Evolutionary conservation across 2,329 filamentous ascomycete genomes (phyloP).

Genomic region (Triangularia verruculosa): DNA sequence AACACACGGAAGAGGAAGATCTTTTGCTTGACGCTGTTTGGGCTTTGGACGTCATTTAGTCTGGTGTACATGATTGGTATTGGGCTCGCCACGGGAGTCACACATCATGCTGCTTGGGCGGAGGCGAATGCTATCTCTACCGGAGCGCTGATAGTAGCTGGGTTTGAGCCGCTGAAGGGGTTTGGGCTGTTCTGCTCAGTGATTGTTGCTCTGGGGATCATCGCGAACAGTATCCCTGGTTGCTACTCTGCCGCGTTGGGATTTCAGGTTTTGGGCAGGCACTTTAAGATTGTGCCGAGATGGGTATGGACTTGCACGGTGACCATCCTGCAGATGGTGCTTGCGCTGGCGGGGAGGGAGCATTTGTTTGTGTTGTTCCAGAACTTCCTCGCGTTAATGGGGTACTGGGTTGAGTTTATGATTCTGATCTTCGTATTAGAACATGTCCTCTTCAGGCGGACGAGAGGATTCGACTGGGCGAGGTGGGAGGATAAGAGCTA

Average conservation of each 20-base stretch:
- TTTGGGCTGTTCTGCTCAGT: constrained; percentile 68
- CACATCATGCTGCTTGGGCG: constrained; percentile 50
- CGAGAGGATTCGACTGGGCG: constrained; percentile 48
- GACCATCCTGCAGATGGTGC: constrained; percentile 61
- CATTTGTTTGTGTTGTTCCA: constrained; percentile 63
- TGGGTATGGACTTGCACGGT: constrained; percentile 63
- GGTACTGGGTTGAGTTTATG: constrained; percentile 67
- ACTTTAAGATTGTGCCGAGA: constrained; percentile 56
- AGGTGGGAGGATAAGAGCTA: constrained; percentile 8
- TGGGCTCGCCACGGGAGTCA: constrained; percentile 58
- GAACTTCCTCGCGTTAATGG: constrained; percentile 68
- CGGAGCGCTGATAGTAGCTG: constrained; percentile 63
- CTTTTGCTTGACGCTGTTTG: constrained; percentile 55
- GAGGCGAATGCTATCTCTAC: constrained; percentile 56
- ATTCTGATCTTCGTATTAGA: constrained; percentile 61
- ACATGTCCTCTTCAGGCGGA: constrained; percentile 59
- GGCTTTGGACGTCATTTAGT: constrained; percentile 56
- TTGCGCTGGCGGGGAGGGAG: constrained; percentile 59
- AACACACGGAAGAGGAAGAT: constrained; percentile 35
- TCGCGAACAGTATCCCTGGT: constrained; percentile 63
- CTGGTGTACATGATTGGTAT: constrained; percentile 61
- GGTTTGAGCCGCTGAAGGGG: constrained; percentile 53
- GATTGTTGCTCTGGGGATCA: constrained; percentile 60
- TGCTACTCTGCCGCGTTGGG: constrained; percentile 65
- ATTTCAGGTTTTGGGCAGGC: constrained; percentile 62